Evolutionary conservation across 306 rosid species (phyloP), one percentile per base, ranked within the genome.

Genomic region (Carpinus viminea): DNA sequence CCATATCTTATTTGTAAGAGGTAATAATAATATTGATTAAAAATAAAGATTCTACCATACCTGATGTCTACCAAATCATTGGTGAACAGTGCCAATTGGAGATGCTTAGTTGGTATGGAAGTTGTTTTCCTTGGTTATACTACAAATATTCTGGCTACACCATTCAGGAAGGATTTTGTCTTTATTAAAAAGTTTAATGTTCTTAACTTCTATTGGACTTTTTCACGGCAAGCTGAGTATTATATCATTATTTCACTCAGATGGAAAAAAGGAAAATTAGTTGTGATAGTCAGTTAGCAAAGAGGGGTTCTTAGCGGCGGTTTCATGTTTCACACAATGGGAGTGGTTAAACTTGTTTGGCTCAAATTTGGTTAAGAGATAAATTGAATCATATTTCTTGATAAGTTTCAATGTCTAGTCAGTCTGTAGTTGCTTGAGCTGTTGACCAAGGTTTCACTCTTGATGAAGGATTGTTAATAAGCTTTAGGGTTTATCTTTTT

Each of bases 261-360:
- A 24, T 24, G 15, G 65, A 24, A 59, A 59, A 21, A 8, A 31
- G 47, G 16, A 7, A 41, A 66, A 66, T 2, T 17, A 7, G 8
- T 17, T 38, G 45, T 38, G 20, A 65, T 8, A 8, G 34, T 57
- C 20, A 53, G 20, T 53, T 53, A 53, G 59, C 45, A 12, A 18
- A 53, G 20, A 53, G 59, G 43, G 68, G 17, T 28, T 61, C 68
- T 26, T 61, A 26, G 13, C 18, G 11, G 9, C 12, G 68, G 68
- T 61, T 61, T 12, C 12, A 26, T 61, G 68, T 61, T 28, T 61
- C 16, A 26, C 28, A 61, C 41, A 61, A 61, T 26, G 17, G 68
- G n/a, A 28, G 68, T 61, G 68, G 43, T 28, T 28, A 61, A 61
- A 61, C 68, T 61, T 61, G 68, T 61, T 61, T 12, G 17, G 68